Evolutionary conservation across 2,329 filamentous ascomycete species (phyloP).

Genomic region (Corynespora cassiicola): DNA sequence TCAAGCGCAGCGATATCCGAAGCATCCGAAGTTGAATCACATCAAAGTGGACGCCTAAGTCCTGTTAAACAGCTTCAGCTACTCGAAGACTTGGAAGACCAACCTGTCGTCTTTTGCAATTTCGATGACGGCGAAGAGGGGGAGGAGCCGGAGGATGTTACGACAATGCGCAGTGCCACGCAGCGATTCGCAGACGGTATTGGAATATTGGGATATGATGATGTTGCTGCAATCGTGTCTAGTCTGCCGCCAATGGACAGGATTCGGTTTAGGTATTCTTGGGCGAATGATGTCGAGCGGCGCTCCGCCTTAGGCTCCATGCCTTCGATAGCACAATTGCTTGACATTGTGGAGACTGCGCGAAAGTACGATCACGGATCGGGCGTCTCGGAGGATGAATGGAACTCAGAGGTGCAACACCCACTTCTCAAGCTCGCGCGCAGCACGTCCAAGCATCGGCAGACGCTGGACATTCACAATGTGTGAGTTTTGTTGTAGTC

Average conservation of each 20-base stretch:
- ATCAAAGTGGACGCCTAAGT: slow-evolving; percentile 16
- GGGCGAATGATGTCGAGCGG: slow-evolving; percentile 17
- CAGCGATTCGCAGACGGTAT: slow-evolving; percentile 21
- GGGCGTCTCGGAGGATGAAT: slow-evolving; percentile 27
- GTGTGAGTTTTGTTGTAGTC: slow-evolving; percentile 18
- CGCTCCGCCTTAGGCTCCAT: slow-evolving; percentile 16
- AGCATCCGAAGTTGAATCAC: slow-evolving; percentile 16
- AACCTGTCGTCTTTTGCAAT: slow-evolving; percentile 20
- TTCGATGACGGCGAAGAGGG: slow-evolving; percentile 16
- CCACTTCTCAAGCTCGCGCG: slow-evolving; percentile 27
- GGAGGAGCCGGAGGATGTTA: slow-evolving; percentile 16
- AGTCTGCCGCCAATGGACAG: slow-evolving; percentile 15
- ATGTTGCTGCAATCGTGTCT: slow-evolving; percentile 11
- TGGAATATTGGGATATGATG: slow-evolving; percentile 20
- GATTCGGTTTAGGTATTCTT: slow-evolving; percentile 19
- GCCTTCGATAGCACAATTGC: slow-evolving; percentile 15
- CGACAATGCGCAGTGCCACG: slow-evolving; percentile 18
- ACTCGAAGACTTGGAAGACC: slow-evolving; percentile 20
- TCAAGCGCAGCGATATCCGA: slow-evolving; percentile 11
- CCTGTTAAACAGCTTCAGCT: slow-evolving; percentile 17
- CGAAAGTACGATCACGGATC: slow-evolving; percentile 18
- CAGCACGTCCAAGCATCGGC: slow-evolving; percentile 17
- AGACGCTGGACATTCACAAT: slow-evolving; percentile 18
- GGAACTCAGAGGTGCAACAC: slow-evolving; percentile 27
- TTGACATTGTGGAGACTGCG: slow-evolving; percentile 21